Percentiles rank a stretch among this genome's conserved stretches.
phyloP scores from a whole-genome alignment of 2,329 filamentous ascomycete genomes.

The Colletotrichum tropicale region DNA sequence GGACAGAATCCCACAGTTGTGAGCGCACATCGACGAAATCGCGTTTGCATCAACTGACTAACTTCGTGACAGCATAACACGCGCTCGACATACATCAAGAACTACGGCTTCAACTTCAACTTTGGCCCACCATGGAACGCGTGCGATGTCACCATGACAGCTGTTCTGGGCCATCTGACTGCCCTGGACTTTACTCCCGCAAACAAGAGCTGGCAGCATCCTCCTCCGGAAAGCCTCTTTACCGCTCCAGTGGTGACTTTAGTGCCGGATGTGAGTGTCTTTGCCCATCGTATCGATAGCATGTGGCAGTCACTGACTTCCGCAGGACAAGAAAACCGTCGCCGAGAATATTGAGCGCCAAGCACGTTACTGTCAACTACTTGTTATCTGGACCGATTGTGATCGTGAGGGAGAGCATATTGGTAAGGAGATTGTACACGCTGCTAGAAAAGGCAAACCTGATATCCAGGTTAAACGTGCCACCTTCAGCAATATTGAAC shows the following conservation, averaged over 20 bases:
- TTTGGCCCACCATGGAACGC: slow-evolving; percentile 82
- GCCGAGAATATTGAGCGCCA: slow-evolving; percentile 85
- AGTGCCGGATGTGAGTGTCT: slow-evolving; percentile 64
- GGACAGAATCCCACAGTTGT: slow-evolving; percentile 77
- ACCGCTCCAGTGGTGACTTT: slow-evolving; percentile 75
- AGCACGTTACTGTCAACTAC: slow-evolving; percentile 71
- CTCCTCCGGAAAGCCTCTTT: slow-evolving; percentile 80
- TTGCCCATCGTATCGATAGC: not conserved
- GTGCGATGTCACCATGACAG: slow-evolving; percentile 91
- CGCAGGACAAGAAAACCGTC: slow-evolving; percentile 77
- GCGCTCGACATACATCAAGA: slow-evolving; percentile 82
- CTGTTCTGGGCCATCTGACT: slow-evolving; percentile 87
- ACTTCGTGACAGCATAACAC: slow-evolving; percentile 63
- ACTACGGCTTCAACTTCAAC: slow-evolving; percentile 90
- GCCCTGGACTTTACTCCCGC: slow-evolving; percentile 75
- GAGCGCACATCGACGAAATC: slow-evolving; percentile 35
- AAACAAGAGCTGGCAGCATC: slow-evolving; percentile 81
- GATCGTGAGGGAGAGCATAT: slow-evolving; percentile 98
- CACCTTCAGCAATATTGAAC: slow-evolving; percentile 94
- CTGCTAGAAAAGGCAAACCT: slow-evolving; percentile 76
- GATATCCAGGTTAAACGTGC: slow-evolving; percentile 83
- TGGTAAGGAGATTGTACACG: slow-evolving; percentile 84
- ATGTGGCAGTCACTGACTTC: not conserved
- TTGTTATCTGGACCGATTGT: slow-evolving; percentile 99
- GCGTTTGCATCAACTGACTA: slow-evolving; percentile 21